These are phyloP conservation scores for Schwanniomyces yamadae DNA, from an alignment of 805 yeast species.

Conservation along the genomic window DNA sequence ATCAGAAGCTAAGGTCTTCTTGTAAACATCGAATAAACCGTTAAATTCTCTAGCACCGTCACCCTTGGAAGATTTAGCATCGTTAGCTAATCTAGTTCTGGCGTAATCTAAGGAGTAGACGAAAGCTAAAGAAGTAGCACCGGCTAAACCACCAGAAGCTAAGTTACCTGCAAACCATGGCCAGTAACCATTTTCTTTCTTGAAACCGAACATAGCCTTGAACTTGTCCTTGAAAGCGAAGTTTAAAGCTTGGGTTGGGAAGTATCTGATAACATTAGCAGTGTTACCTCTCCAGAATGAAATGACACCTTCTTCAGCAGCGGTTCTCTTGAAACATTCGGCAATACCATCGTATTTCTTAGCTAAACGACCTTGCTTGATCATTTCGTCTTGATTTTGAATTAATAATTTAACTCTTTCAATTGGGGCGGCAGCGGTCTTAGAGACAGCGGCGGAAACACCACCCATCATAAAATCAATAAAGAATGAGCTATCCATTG, in stretches of 20 bases:
- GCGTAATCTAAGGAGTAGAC: constrained; percentile 98
- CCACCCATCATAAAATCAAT: constrained; percentile 89
- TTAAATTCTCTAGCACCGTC: constrained; percentile 93
- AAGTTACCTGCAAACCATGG: constrained; percentile 96
- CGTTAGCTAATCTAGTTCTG: constrained; percentile 98
- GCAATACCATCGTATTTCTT: constrained; percentile 83
- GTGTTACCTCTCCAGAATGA: constrained; percentile 99
- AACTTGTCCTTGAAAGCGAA: constrained; percentile 98
- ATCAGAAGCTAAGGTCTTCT: constrained; percentile 90
- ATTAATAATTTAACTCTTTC: constrained; percentile 95
- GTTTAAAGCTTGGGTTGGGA: constrained; percentile 99
- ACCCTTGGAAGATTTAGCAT: constrained; percentile 87
- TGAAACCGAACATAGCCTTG: constrained; percentile 94
- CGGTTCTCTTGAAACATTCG: constrained; percentile 94
- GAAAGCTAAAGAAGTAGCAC: constrained; percentile 90
- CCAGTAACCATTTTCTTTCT: constrained; percentile 92
- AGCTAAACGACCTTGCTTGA: constrained; percentile 94
- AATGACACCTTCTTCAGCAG: constrained; percentile 86
- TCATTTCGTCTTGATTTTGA: constrained; percentile 98
- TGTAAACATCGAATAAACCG: constrained; percentile 95
- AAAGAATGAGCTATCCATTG: constrained; percentile 27
- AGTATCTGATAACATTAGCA: constrained; percentile 97
- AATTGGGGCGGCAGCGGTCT: constrained; percentile 97
- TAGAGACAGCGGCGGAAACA: constrained; percentile 98
- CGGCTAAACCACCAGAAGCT: constrained; percentile 98